A percentile compares a stretch with the other conserved stretches of the same genome.
phyloP scores from a whole-genome alignment of 345 rosid species.

The Linum lewisii region DNA sequence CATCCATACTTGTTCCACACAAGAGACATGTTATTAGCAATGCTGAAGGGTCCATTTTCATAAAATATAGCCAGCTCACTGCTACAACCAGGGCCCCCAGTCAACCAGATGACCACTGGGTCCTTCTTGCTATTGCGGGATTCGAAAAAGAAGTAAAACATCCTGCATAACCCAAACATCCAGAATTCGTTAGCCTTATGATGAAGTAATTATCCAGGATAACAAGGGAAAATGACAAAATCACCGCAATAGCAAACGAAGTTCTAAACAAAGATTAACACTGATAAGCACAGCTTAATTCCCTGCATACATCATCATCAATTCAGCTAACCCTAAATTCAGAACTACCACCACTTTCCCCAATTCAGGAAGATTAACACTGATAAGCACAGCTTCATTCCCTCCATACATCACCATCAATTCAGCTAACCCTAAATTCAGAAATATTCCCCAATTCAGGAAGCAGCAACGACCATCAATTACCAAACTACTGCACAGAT shows the following conservation, averaged over 20 bases:
- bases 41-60: conserved; percentile 89
- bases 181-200: conserved; percentile 8
- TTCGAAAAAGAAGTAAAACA: conserved; percentile 98
- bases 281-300: background rate
- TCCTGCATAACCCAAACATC: conserved; percentile 31
- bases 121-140: conserved; percentile 68
- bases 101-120: conserved; percentile 96
- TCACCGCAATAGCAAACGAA: background rate
- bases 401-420: too few species aligned
- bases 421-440: too few species aligned
- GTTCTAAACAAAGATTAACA: background rate
- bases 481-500: background rate
- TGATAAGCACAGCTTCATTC: too few species aligned
- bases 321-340: background rate
- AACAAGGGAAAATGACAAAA: background rate
- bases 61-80: conserved; percentile 97
- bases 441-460: background rate
- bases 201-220: background rate
- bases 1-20: conserved; percentile 83
- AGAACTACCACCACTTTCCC: too few species aligned
- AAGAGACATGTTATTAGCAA: conserved; percentile 78
- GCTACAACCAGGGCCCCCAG: conserved; percentile 99
- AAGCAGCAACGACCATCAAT: background rate
- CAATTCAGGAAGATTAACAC: background rate
- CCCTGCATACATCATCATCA: background rate